Percentiles rank a stretch among this genome's conserved stretches.
Evolutionary conservation across 2,329 filamentous ascomycete genomes (phyloP).

Genomic region (Akanthomyces dipterigenus): DNA sequence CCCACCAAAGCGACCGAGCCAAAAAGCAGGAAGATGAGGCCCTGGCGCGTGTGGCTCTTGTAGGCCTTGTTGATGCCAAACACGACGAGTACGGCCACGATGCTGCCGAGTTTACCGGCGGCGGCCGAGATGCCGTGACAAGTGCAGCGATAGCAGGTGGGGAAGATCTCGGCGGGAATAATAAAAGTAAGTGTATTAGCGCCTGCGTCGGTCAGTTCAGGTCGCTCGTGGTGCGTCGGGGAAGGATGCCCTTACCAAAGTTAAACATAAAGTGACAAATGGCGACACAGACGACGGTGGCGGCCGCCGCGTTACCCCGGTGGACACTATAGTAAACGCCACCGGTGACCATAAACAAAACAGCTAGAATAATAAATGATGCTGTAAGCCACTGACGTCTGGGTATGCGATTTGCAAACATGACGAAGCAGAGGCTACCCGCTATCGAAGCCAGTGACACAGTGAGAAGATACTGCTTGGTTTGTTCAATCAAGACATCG

Average conservation of each 20-base stretch:
- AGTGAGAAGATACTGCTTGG: conserved; percentile 46
- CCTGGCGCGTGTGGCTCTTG: conserved; percentile 34
- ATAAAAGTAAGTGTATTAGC: conserved; percentile 59
- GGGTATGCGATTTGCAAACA: conserved; percentile 40
- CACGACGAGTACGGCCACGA: conserved; percentile 44
- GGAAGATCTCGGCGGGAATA: conserved; percentile 58
- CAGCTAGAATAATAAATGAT: conserved; percentile 40
- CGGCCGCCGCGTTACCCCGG: conserved; percentile 33
- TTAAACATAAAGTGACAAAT: conserved; percentile 50
- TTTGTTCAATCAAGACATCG: conserved; percentile 43
- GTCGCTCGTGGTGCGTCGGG: neutral
- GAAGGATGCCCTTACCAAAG: conserved; percentile 37
- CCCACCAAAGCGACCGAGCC: conserved; percentile 42
- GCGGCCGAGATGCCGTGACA: conserved; percentile 58
- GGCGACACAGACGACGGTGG: conserved; percentile 44
- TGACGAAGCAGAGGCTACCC: conserved; percentile 42
- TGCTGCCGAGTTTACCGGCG: conserved; percentile 51
- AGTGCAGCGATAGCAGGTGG: conserved; percentile 55
- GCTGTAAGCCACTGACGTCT: conserved; percentile 43
- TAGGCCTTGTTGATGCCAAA: conserved; percentile 44
- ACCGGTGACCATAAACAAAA: conserved; percentile 43
- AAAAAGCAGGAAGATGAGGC: conserved; percentile 44
- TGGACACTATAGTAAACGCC: conserved; percentile 43
- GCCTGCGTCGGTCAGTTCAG: conserved; percentile 27
- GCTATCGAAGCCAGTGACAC: conserved; percentile 45